Percentiles rank a stretch among this genome's conserved stretches.
phyloP scores from a whole-genome alignment of 108 stramenopile genomes.

The Poteriospumella lacustris region DNA sequence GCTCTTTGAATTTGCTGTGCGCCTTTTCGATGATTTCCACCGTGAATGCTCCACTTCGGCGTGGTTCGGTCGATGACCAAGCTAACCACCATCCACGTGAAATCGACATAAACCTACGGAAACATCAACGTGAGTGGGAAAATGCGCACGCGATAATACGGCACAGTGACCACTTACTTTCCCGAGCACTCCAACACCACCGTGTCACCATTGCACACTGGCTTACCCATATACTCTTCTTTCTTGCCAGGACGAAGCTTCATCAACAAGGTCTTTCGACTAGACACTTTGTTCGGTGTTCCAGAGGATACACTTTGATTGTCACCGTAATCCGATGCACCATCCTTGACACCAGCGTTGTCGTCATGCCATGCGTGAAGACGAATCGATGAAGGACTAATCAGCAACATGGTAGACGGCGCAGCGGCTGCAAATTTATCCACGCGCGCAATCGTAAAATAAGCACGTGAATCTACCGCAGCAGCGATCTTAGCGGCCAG shows the following conservation, averaged over 20 bases:
- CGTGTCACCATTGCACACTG: not conserved
- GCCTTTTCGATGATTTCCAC: conserved; percentile 20
- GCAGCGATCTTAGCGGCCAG: too few species aligned
- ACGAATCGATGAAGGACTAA: too few species aligned
- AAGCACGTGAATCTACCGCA: too few species aligned
- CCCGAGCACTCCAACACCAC: conserved; percentile 12
- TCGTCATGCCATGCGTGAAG: too few species aligned
- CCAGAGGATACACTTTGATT: too few species aligned
- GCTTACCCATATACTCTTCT: not conserved
- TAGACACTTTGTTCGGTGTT: too few species aligned
- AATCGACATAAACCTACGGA: conserved; percentile 17
- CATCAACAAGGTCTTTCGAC: too few species aligned
- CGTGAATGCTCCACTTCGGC: not conserved
- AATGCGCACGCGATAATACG: not conserved
- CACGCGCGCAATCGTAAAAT: not conserved
- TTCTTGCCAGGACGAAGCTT: too few species aligned
- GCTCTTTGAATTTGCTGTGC: conserved; percentile 1
- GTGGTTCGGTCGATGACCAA: conserved; percentile 22
- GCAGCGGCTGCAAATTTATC: conserved; percentile 16
- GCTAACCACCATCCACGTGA: conserved; percentile 23
- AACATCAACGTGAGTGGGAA: not conserved
- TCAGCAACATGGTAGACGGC: too few species aligned
- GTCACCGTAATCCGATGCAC: too few species aligned
- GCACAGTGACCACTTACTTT: conserved; percentile 11
- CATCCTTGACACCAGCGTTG: too few species aligned